Conservation (phyloP, 768 basidiomycete species). For the Tricholoma sp. region DNA sequence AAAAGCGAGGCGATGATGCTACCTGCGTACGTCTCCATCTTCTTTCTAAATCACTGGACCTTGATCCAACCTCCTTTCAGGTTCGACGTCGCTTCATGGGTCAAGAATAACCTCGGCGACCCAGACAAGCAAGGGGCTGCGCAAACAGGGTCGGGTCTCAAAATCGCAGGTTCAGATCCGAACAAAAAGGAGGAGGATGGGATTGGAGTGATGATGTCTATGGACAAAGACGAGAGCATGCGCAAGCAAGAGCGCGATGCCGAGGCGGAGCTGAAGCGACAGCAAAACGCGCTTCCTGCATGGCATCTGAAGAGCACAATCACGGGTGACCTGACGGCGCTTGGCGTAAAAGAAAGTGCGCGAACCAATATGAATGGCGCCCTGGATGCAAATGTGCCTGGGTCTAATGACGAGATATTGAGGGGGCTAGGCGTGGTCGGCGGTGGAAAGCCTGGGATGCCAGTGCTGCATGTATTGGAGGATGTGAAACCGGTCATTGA, state of each 20-base stretch:
- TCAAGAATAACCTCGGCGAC: slow-evolving; percentile 66
- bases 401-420: slow-evolving; percentile 68
- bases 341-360: slow-evolving; percentile 74
- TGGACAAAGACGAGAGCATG: slow-evolving; percentile 83
- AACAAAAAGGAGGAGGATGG: slow-evolving; percentile 64
- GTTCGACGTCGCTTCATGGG: slow-evolving; percentile 80
- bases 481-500: slow-evolving; percentile 32
- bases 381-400: slow-evolving; percentile 21
- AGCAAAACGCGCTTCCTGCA: slow-evolving; percentile 86
- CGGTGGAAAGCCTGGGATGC: slow-evolving; percentile 21
- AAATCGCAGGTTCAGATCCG: slow-evolving; percentile 68
- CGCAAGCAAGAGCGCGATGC: slow-evolving; percentile 68
- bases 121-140: slow-evolving; percentile 54
- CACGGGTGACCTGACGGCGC: slow-evolving; percentile 83
- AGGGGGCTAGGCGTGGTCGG: slow-evolving; percentile 61
- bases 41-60: not conserved
- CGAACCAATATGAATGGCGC: slow-evolving; percentile 27
- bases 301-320: slow-evolving; percentile 98
- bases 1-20: slow-evolving; percentile 85
- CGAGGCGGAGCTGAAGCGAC: slow-evolving; percentile 78
- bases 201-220: slow-evolving; percentile 80
- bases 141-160: slow-evolving; percentile 50
- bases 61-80: slow-evolving; percentile 32
- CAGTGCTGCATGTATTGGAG: slow-evolving; percentile 16
- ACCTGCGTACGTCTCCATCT: slow-evolving; percentile 53